These are phyloP conservation scores for Huiozyma naganishii DNA, from an alignment of 805 yeast species.

Conservation along the genomic window DNA sequence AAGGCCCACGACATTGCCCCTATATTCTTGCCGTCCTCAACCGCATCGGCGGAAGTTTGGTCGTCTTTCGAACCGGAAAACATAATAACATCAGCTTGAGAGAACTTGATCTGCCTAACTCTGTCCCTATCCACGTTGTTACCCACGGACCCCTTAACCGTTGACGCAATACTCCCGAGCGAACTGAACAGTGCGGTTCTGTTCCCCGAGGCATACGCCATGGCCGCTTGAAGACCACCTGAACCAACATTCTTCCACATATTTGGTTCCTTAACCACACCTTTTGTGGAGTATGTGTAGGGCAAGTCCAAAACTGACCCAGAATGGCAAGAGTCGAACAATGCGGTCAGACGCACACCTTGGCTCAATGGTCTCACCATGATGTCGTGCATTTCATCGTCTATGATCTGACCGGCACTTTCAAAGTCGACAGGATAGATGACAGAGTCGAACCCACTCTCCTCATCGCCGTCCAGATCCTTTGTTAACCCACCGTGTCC, in stretches of 20 bases:
- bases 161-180: constrained; percentile 33
- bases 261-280: constrained; percentile 72
- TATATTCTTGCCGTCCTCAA: constrained; percentile 56
- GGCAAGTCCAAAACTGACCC: constrained; percentile 79
- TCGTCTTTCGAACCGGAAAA: constrained; percentile 76
- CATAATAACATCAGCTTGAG: constrained; percentile 68
- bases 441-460: constrained; percentile 60
- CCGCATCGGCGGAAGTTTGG: constrained; percentile 78
- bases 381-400: constrained; percentile 62
- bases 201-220: constrained; percentile 53
- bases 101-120: constrained; percentile 45
- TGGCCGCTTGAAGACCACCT: constrained; percentile 49
- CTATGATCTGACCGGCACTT: constrained; percentile 54
- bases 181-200: constrained; percentile 32
- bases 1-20: constrained; percentile 86
- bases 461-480: constrained; percentile 67
- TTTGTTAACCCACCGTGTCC: constrained; percentile 76
- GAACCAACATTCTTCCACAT: constrained; percentile 64
- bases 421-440: constrained; percentile 69
- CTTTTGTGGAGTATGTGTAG: constrained; percentile 70
- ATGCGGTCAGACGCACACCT: constrained; percentile 69
- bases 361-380: constrained; percentile 59
- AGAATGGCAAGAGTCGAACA: constrained; percentile 80
- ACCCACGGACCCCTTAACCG: constrained; percentile 33
- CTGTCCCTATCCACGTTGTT: constrained; percentile 33